Percentiles rank a stretch among this genome's conserved stretches.
These are phyloP conservation scores for Botryotinia convoluta DNA, from an alignment of 2,329 filamentous ascomycete species.

Conservation along the genomic window DNA sequence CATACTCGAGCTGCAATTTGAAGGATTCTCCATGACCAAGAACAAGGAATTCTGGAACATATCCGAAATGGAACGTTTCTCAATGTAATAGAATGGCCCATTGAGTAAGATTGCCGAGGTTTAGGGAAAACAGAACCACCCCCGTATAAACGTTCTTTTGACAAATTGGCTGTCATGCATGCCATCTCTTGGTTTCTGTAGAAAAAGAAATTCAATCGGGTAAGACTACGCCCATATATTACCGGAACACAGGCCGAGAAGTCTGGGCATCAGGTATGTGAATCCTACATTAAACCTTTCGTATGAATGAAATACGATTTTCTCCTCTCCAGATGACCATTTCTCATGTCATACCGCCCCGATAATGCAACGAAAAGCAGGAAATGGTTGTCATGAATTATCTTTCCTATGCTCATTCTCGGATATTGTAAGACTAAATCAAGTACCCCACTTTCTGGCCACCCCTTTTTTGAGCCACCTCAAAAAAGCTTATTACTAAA, in stretches of 20 bases:
- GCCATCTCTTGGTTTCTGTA: conserved; percentile 1
- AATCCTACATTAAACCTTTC: not conserved
- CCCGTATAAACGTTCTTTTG: not conserved
- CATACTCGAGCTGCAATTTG: not conserved
- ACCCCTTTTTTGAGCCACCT: too few relatives aligned
- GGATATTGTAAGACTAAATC: not conserved
- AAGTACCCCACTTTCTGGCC: too few relatives aligned
- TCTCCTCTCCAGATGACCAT: conserved; percentile 4
- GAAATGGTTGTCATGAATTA: not conserved
- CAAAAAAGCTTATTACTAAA: too few relatives aligned
- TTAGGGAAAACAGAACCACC: not conserved
- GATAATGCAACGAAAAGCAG: not conserved
- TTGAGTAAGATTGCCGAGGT: not conserved
- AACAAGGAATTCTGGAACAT: not conserved
- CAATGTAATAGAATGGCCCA: conserved; percentile 2
- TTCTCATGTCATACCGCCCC: not conserved
- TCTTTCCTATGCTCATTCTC: not conserved
- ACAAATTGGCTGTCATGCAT: conserved; percentile 12
- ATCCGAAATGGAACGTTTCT: not conserved
- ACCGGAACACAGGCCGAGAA: conserved; percentile 11
- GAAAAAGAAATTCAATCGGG: not conserved
- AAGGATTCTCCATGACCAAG: not conserved
- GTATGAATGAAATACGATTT: not conserved
- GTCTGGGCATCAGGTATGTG: conserved; percentile 3
- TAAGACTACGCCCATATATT: not conserved